Evolutionary conservation across 2,329 filamentous ascomycete genomes (phyloP).

Genomic region (Arthrobotrys conoides): DNA sequence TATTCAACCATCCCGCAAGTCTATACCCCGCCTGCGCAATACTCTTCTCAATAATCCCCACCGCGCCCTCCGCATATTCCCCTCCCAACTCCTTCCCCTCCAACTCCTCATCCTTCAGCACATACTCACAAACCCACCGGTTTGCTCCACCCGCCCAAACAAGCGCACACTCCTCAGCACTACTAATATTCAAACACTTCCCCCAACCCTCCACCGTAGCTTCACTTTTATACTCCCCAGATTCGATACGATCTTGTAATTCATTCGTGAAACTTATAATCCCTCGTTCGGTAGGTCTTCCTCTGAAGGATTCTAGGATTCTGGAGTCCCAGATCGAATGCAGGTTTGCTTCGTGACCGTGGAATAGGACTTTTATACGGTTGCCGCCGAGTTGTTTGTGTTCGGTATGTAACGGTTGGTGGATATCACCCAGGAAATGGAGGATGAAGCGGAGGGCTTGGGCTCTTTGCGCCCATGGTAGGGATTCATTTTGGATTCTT

Average conservation of each 20-base stretch:
- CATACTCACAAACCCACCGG: constrained; percentile 72
- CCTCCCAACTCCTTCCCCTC: constrained; percentile 74
- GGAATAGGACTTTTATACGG: constrained; percentile 76
- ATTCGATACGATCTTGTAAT: constrained; percentile 72
- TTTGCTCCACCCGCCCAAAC: constrained; percentile 77
- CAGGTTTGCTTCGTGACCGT: constrained; percentile 74
- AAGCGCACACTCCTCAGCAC: constrained; percentile 73
- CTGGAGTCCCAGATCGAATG: constrained; percentile 81
- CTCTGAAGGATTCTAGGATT: constrained; percentile 77
- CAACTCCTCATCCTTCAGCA: constrained; percentile 70
- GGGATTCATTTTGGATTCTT: constrained; percentile 70
- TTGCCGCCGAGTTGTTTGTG: constrained; percentile 78
- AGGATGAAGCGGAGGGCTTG: constrained; percentile 71
- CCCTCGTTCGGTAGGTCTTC: constrained; percentile 69
- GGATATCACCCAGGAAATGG: constrained; percentile 79
- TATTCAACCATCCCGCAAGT: constrained; percentile 77
- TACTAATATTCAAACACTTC: constrained; percentile 72
- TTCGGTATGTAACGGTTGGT: constrained; percentile 78
- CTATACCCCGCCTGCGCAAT: constrained; percentile 79
- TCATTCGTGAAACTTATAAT: constrained; percentile 73
- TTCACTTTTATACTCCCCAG: constrained; percentile 71
- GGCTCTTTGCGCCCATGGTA: constrained; percentile 69
- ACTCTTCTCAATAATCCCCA: constrained; percentile 76
- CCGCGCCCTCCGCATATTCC: constrained; percentile 76
- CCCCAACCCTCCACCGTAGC: constrained; percentile 71